Base-by-base conservation (phyloP, 345 rosid species). In the Dipteronia sinensis region DNA sequence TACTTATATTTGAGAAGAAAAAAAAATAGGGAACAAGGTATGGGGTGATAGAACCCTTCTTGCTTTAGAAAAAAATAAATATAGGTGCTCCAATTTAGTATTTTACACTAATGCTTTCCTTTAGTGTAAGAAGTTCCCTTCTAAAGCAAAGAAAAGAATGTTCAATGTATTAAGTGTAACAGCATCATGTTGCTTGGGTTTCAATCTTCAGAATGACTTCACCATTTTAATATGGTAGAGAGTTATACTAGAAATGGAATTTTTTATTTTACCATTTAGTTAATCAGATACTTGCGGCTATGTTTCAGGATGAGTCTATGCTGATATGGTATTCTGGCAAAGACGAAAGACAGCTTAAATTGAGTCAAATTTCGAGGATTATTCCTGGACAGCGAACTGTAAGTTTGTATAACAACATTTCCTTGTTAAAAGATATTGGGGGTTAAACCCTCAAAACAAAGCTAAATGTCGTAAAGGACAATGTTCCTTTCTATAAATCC, bases 371-470 rank as follows among this genome's bases (percentile, higher is more conserved):
- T 64, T 86, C 81, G 29, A 90, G 82, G 82, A 94, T 96, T 79
- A 89, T 91, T 75, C 93, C 98, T 10, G 97, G 99, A 82, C 98
- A 96, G 76, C 94, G 98, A 42, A 96, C 99, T 23, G 99, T 96
- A 83, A 92, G 97, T 89, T 84, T 72, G 29, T 73, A 20, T n/a
- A n/a, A 40, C 16, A 15, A 16, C 12, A 40, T 40, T 42, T 77
- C 74, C 62, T 44, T 58, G 40, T 44, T 17, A 11, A 3, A 34
- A 61, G n/a, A 9, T 55, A 15, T 40, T 12, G 61, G 22, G 38
- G n/a, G 25, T 29, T 17, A 13, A 65, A 65, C n/a, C 72, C 56
- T 34, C 51, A 51, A 53, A 58, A 20, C 29, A 34, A 2, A 19
- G 27, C 64, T 59, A 61, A 63, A 56, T 38, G 16, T 73, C n/a